Conservation (phyloP, 2,329 filamentous ascomycete species). For the Aspergillus costaricaensis region DNA sequence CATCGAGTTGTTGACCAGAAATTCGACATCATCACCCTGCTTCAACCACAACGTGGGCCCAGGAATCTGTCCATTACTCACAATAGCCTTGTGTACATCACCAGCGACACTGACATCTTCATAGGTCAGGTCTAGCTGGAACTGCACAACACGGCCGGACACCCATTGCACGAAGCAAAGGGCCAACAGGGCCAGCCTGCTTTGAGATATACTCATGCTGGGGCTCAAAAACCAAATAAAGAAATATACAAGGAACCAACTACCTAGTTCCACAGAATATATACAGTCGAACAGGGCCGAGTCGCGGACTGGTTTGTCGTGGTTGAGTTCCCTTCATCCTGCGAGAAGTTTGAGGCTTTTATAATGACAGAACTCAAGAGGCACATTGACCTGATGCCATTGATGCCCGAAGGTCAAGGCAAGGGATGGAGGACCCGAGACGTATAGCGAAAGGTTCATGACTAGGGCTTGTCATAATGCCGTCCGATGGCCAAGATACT, state of each 20-base stretch:
- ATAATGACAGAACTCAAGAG: not conserved
- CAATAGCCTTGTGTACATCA: slow-evolving; percentile 26
- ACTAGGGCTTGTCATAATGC: not conserved
- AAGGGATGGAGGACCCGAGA: not conserved
- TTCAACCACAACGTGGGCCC: slow-evolving; percentile 29
- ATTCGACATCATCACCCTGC: slow-evolving; percentile 32
- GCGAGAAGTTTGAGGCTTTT: not conserved
- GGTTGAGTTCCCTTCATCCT: not conserved
- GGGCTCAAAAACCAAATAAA: not conserved
- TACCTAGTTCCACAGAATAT: not conserved
- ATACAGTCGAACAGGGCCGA: not conserved
- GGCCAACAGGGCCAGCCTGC: slow-evolving; percentile 8
- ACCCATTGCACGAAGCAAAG: slow-evolving; percentile 14
- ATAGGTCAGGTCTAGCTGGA: slow-evolving; percentile 27
- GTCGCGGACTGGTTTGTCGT: not conserved
- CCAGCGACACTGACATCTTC: slow-evolving; percentile 27
- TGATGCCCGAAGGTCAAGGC: not conserved
- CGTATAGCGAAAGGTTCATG: not conserved
- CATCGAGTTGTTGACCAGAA: slow-evolving; percentile 31
- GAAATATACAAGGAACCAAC: not conserved
- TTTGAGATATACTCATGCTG: slow-evolving; percentile 5
- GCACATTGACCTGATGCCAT: not conserved
- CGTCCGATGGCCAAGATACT: not conserved
- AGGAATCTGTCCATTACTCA: slow-evolving; percentile 33
- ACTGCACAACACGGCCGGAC: slow-evolving; percentile 10